phyloP scores from a whole-genome alignment of 176 grass and related monocot species.

The Calamus simplicifolius region DNA sequence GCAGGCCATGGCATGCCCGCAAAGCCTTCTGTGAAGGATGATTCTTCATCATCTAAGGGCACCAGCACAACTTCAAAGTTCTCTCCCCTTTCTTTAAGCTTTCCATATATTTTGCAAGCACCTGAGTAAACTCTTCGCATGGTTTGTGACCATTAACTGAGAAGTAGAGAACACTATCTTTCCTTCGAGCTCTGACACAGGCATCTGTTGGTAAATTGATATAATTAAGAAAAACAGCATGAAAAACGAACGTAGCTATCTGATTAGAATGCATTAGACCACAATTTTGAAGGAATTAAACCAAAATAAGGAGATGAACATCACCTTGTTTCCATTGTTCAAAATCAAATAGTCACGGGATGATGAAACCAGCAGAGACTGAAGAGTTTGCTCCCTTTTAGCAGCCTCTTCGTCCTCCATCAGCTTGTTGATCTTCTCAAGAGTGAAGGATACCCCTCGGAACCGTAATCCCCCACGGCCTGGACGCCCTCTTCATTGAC shows the following conservation, averaged over 20 bases:
- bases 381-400: constrained; percentile 62
- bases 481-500: constrained; percentile 31
- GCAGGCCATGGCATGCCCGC: constrained; percentile 62
- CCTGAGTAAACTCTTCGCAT: not conserved
- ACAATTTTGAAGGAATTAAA: not conserved
- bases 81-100: constrained; percentile 61
- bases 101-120: constrained; percentile 38
- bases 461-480: constrained; percentile 38
- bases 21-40: constrained; percentile 34
- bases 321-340: constrained; percentile 57
- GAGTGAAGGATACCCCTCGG: constrained; percentile 70
- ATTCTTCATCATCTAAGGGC: constrained; percentile 39
- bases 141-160: not conserved
- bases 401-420: constrained; percentile 47
- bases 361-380: constrained; percentile 35
- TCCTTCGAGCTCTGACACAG: constrained; percentile 8
- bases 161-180: constrained; percentile 8
- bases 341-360: constrained; percentile 51
- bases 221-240: not conserved
- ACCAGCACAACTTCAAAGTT: constrained; percentile 77
- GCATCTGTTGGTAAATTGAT: not conserved
- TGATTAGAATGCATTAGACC: not conserved
- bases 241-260: not conserved
- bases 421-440: constrained; percentile 42
- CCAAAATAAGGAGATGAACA: constrained; percentile 6